Conservation (phyloP, 345 rosid genomes). For the Aurinia saxatilis region DNA sequence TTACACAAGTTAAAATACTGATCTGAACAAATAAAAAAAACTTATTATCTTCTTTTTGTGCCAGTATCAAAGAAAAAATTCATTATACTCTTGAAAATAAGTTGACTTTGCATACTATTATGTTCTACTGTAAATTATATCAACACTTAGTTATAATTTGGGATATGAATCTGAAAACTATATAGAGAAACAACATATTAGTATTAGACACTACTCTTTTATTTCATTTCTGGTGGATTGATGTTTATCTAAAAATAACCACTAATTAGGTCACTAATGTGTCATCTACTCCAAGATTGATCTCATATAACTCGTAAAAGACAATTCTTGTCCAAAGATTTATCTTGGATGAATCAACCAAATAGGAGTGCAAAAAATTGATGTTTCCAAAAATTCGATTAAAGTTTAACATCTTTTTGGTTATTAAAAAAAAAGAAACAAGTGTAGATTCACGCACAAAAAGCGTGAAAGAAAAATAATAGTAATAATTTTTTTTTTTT, state of each 20-base stretch:
- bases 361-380: neutral
- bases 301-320: neutral
- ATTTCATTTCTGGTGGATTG: too few relatives aligned
- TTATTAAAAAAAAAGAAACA: neutral
- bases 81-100: too few relatives aligned
- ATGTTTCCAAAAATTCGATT: neutral
- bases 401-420: slow-evolving; percentile 19
- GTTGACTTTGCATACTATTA: too few relatives aligned
- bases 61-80: too few relatives aligned
- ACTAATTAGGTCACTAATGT: neutral
- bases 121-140: too few relatives aligned
- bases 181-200: neutral
- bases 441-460: slow-evolving; percentile 16
- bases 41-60: too few relatives aligned
- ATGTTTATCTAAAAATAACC: too few relatives aligned
- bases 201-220: neutral
- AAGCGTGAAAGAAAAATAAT: slow-evolving; percentile 11
- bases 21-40: too few relatives aligned
- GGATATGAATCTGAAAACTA: neutral
- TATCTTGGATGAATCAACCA: slow-evolving; percentile 7
- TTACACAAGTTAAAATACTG: too few relatives aligned
- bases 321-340: slow-evolving; percentile 14
- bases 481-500: neutral
- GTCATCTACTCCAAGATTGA: neutral
- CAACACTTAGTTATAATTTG: neutral